Percentiles rank a stretch among this genome's conserved stretches.
These are phyloP conservation scores for Aspergillus ustus DNA, from an alignment of 2,329 filamentous ascomycete genomes.

Conservation along the genomic window DNA sequence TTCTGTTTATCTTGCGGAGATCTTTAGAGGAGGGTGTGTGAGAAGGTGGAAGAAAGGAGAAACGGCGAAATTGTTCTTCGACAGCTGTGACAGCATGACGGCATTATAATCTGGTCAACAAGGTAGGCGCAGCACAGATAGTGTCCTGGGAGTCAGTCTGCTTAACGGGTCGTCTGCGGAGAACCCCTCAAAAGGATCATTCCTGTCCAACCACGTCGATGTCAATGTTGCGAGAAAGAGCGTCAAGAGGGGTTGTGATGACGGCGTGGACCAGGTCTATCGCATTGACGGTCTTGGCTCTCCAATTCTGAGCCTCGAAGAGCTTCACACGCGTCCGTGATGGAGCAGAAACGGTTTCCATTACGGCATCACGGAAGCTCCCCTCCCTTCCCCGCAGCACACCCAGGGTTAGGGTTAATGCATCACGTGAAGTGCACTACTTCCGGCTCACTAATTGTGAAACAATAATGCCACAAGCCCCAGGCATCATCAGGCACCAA, in stretches of 20 bases:
- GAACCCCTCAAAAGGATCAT: neutral
- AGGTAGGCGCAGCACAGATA: neutral
- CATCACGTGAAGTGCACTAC: neutral
- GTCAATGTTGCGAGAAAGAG: conserved; percentile 3
- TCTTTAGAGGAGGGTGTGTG: conserved; percentile 6
- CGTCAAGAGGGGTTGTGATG: conserved; percentile 22
- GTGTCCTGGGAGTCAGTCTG: conserved; percentile 8
- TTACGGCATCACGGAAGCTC: conserved; percentile 27
- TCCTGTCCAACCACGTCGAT: conserved; percentile 3
- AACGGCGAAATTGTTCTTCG: neutral
- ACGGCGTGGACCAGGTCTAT: conserved; percentile 14
- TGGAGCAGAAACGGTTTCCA: conserved; percentile 25
- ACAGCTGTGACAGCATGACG: conserved; percentile 1
- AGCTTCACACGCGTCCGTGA: conserved; percentile 10
- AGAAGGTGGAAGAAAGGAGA: conserved; percentile 1
- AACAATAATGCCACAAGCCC: neutral
- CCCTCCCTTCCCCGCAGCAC: conserved; percentile 21
- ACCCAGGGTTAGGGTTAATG: conserved; percentile 14
- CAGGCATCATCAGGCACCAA: conserved; percentile 25
- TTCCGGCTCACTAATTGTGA: conserved; percentile 1
- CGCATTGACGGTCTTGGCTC: conserved; percentile 20
- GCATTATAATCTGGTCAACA: conserved; percentile 1
- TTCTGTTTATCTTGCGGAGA: neutral
- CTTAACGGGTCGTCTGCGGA: neutral
- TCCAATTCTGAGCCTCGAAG: conserved; percentile 14